Conservation (phyloP, 23 red algal species). For the Gracilaria caudata region DNA sequence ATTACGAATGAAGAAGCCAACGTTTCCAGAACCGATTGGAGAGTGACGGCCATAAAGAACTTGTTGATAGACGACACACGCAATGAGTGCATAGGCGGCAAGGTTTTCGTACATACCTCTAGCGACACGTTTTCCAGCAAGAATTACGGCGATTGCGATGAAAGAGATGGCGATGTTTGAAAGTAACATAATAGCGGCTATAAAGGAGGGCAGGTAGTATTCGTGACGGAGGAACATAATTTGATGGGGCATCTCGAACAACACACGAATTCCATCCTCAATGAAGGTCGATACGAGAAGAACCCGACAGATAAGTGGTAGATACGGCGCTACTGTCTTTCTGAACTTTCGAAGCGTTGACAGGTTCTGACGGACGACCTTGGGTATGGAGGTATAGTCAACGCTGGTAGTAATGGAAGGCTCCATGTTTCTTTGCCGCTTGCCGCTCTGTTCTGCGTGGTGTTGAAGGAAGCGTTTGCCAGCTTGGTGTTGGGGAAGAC, state of each 20-base stretch:
- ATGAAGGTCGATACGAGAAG: slow-evolving; percentile 95
- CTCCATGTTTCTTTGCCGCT: background rate
- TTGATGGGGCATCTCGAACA: slow-evolving; percentile 85
- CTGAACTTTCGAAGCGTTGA: slow-evolving; percentile 36
- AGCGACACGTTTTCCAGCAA: slow-evolving; percentile 56
- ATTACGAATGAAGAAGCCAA: slow-evolving; percentile 94
- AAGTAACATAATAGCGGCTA: slow-evolving; percentile 76
- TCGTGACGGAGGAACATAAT: slow-evolving; percentile 76
- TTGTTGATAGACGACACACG: slow-evolving; percentile 90
- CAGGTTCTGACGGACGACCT: slow-evolving; percentile 25
- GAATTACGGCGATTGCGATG: slow-evolving; percentile 66
- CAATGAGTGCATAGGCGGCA: slow-evolving; percentile 84
- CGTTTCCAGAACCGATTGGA: slow-evolving; percentile 83
- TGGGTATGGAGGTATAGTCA: background rate
- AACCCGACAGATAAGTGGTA: slow-evolving; percentile 76
- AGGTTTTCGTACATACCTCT: slow-evolving; percentile 74
- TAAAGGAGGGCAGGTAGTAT: slow-evolving; percentile 76
- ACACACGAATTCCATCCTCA: slow-evolving; percentile 89
- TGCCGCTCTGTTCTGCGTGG: background rate
- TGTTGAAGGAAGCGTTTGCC: too few relatives aligned
- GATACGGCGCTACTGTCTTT: slow-evolving; percentile 64
- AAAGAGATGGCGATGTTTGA: slow-evolving; percentile 76
- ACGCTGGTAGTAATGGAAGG: slow-evolving; percentile 19
- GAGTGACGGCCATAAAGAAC: slow-evolving; percentile 91
- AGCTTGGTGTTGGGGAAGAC: too few relatives aligned